Base-by-base conservation (phyloP, 2,329 filamentous ascomycete species). In the Calonectria hongkongensis region DNA sequence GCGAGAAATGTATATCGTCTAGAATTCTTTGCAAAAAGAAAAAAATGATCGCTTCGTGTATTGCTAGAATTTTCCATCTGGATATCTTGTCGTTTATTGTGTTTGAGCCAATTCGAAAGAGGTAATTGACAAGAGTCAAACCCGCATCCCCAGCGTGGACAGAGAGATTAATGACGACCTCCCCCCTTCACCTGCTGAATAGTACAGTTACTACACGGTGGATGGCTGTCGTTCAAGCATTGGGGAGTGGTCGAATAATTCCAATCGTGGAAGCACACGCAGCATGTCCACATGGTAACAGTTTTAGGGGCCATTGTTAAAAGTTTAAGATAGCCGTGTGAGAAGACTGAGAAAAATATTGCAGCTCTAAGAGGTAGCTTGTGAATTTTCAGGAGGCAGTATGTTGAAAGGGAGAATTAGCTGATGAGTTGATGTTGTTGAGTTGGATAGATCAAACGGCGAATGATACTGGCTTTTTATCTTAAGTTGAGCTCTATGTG, bases 241-340 rank as follows among this genome's bases (percentile, higher is more conserved):
- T 27, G 21, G 0, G 36, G 21, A 4, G 54, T 60, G 4, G 54
- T 60, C 1, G 2, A 0, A 18, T 0, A 0, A 8, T 4, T 3
- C 54, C 54, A 60, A 2, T 18, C 36, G 6, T 27, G 0, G n/a
- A 10, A 16, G 21, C 54, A 60, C 0, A 3, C 0, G 10, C 54
- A 60, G 12, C 54, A 60, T 12, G 2, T 1, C 54, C 54, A 60
- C 10, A 60, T 18, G 4, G 2, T 1, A 4, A 56, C 9, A 25
- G 18, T 3, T 7, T 18, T n/a, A 13, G 33, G 25, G 12, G 30
- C 7, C 51, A 58, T 58, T 16, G 10, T 18, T 21, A 12, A 25
- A 13, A 10, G 8, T 21, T 25, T 12, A 48, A 48, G 8, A 25
- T 25, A 12, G 10, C 18, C 8, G 4, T 10, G 18, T 8, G 2